A percentile compares a stretch with the other conserved stretches of the same genome.
phyloP scores from a whole-genome alignment of 2,329 filamentous ascomycete species.

The Cladosporium sp. region DNA sequence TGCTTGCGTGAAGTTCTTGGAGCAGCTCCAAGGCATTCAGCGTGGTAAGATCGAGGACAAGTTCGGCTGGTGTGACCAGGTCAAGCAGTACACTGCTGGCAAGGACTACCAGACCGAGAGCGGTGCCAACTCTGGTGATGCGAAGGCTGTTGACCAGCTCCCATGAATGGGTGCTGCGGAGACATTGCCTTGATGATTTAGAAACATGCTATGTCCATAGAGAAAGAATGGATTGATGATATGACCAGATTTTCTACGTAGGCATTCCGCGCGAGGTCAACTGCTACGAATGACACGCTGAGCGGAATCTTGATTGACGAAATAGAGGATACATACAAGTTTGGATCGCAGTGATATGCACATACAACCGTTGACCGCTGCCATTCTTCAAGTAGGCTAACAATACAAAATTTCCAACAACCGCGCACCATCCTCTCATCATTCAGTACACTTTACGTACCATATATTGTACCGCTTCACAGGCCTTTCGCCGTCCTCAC shows the following conservation, averaged over 20 bases:
- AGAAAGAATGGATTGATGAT: too few relatives aligned
- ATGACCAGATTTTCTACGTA: too few relatives aligned
- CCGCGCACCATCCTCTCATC: not conserved
- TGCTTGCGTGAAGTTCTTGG: slow-evolving; percentile 69
- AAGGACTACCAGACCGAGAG: slow-evolving; percentile 16
- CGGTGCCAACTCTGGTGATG: slow-evolving; percentile 8
- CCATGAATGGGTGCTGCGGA: not conserved
- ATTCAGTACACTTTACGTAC: not conserved
- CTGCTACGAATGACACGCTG: too few relatives aligned
- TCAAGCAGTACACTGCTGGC: slow-evolving; percentile 18
- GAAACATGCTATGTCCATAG: too few relatives aligned
- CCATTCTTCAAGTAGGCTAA: not conserved
- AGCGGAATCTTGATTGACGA: too few relatives aligned
- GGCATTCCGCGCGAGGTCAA: too few relatives aligned
- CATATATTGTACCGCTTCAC: not conserved
- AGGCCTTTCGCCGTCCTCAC: not conserved
- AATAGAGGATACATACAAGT: too few relatives aligned
- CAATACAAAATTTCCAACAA: not conserved
- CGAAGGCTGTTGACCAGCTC: slow-evolving; percentile 16
- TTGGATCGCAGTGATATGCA: too few relatives aligned
- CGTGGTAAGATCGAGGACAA: slow-evolving; percentile 73
- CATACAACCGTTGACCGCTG: too few relatives aligned
- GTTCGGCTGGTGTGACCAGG: slow-evolving; percentile 68
- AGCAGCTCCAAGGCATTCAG: slow-evolving; percentile 82
- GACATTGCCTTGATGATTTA: too few relatives aligned